Percentiles rank a stretch among this genome's conserved stretches.
These are phyloP conservation scores for Xylaria hypoxylon DNA, from an alignment of 2,329 filamentous ascomycete species.

Conservation along the genomic window DNA sequence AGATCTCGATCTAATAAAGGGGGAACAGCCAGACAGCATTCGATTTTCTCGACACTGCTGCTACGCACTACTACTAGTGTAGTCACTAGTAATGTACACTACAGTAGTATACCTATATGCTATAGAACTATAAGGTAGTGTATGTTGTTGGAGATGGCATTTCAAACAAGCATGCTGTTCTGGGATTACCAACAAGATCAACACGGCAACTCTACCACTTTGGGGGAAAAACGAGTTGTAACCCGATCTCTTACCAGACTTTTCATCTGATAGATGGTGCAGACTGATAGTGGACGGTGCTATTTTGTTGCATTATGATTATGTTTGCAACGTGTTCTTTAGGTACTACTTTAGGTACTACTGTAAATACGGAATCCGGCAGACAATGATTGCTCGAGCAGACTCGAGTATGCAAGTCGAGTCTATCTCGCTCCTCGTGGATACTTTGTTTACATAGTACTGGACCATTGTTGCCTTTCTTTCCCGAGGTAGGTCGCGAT, in stretches of 20 bases:
- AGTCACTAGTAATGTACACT: not conserved
- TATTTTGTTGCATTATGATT: not conserved
- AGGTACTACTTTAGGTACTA: no score
- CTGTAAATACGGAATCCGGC: not conserved
- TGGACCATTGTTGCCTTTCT: slow-evolving; percentile 1
- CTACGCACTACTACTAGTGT: not conserved
- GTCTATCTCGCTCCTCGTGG: no score
- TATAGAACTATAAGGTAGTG: no score
- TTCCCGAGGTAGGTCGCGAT: slow-evolving; percentile 8
- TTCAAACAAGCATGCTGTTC: slow-evolving; percentile 20
- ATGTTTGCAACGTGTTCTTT: not conserved
- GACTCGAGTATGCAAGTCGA: no score
- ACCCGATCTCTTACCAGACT: slow-evolving; percentile 3
- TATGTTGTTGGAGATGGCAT: slow-evolving; percentile 17
- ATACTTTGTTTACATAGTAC: no score
- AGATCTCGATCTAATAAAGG: slow-evolving; percentile 10
- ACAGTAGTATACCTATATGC: not conserved
- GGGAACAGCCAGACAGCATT: not conserved
- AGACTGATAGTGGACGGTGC: not conserved
- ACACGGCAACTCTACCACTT: slow-evolving; percentile 9
- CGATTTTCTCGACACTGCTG: slow-evolving; percentile 1
- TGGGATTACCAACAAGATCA: slow-evolving; percentile 8
- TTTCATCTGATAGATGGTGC: not conserved
- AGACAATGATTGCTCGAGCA: no score
- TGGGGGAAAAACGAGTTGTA: slow-evolving; percentile 2